Percentiles rank a stretch among this genome's conserved stretches.
Evolutionary conservation across 192 early-diverging fungal species (phyloP).

Genomic region (Coemansia sp.): DNA sequence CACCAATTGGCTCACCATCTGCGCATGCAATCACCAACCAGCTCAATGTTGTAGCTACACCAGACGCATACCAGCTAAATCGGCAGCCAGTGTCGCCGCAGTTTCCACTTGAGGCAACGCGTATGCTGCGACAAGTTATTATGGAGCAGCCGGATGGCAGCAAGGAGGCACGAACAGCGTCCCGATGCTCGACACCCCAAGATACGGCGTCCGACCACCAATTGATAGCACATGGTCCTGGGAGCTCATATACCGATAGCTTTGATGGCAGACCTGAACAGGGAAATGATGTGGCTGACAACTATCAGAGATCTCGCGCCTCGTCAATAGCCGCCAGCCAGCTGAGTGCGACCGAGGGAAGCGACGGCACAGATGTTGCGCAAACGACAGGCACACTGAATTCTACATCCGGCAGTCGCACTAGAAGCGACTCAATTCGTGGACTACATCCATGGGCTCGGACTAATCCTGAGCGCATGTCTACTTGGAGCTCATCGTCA

Average conservation of each 20-base stretch:
- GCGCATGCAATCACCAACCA: constrained; percentile 14
- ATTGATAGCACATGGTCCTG: not conserved
- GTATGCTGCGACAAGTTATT: constrained; percentile 44
- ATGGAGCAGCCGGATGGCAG: constrained; percentile 28
- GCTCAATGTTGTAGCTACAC: constrained; percentile 14
- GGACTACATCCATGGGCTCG: constrained; percentile 16
- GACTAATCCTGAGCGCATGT: constrained; percentile 44
- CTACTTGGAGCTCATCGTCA: constrained; percentile 54
- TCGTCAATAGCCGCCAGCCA: constrained; percentile 35
- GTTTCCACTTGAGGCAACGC: constrained; percentile 44
- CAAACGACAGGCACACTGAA: constrained; percentile 4
- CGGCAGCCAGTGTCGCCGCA: constrained; percentile 19
- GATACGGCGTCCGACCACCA: not conserved
- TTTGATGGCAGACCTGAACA: constrained; percentile 1
- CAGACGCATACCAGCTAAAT: constrained; percentile 11
- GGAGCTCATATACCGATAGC: not conserved
- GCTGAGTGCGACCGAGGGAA: constrained; percentile 25
- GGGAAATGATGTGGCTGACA: not conserved
- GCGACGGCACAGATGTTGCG: constrained; percentile 14
- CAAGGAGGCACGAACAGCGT: not conserved
- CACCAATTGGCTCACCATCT: constrained; percentile 30
- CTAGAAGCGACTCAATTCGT: constrained; percentile 7
- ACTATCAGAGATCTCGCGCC: constrained; percentile 20
- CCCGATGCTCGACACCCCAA: not conserved
- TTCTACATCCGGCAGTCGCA: constrained; percentile 1